Evolutionary conservation across 176 grass and related monocot species (phyloP).

Genomic region (Oryza australiensis): DNA sequence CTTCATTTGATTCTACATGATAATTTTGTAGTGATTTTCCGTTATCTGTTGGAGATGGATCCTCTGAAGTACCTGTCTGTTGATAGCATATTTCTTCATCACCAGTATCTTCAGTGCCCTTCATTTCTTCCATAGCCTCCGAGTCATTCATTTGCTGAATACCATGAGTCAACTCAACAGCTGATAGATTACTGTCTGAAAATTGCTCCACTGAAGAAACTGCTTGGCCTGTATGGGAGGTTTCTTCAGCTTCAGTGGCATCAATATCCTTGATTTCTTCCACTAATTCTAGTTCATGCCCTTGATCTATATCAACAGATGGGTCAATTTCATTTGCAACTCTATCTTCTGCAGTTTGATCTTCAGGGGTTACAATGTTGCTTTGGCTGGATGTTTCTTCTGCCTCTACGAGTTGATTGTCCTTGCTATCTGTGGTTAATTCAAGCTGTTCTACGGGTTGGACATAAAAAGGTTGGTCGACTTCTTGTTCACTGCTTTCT

Average conservation of each 20-base stretch:
- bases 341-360: slow-evolving; percentile 24
- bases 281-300: not conserved
- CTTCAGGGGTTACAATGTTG: not conserved
- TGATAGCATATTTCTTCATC: slow-evolving; percentile 12
- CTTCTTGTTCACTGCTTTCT: slow-evolving; percentile 30
- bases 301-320: slow-evolving; percentile 29
- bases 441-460: slow-evolving; percentile 22
- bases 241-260: slow-evolving; percentile 28
- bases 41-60: slow-evolving; percentile 33
- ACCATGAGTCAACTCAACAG: slow-evolving; percentile 13
- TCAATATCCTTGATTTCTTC: slow-evolving; percentile 32
- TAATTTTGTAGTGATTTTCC: not conserved
- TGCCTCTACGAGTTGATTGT: slow-evolving; percentile 17
- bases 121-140: slow-evolving; percentile 15
- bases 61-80: slow-evolving; percentile 12
- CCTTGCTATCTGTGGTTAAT: slow-evolving; percentile 18
- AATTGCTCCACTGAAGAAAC: slow-evolving; percentile 21
- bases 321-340: slow-evolving; percentile 2
- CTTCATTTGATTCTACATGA: slow-evolving; percentile 22
- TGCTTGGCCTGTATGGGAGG: slow-evolving; percentile 12
- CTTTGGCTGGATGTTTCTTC: slow-evolving; percentile 29
- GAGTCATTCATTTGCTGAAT: slow-evolving; percentile 34
- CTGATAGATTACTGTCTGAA: slow-evolving; percentile 39
- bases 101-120: not conserved
- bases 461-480: slow-evolving; percentile 27